Conservation (phyloP, 306 rosid genomes). For the Lagenaria siceraria region DNA sequence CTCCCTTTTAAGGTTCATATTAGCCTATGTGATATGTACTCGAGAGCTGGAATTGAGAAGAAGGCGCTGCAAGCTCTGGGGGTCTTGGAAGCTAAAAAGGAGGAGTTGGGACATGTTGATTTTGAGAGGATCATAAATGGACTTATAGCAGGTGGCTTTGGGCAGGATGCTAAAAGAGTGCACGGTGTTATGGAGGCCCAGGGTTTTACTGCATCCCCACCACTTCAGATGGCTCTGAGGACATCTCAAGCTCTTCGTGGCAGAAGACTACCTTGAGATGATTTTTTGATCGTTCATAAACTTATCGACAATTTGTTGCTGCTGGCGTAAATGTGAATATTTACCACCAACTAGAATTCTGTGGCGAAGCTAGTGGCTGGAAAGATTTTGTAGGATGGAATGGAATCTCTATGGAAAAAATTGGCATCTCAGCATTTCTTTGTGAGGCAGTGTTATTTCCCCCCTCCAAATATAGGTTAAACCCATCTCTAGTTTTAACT, state of each 20-base stretch:
- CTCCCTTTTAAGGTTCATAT: conserved; percentile 69
- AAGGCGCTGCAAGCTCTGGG: conserved; percentile 73
- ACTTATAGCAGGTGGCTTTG: conserved; percentile 52
- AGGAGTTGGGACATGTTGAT: conserved; percentile 34
- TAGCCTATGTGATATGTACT: conserved; percentile 76
- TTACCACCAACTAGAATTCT: background rate
- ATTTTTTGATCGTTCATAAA: background rate
- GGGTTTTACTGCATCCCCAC: conserved; percentile 34
- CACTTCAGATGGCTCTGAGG: conserved; percentile 11
- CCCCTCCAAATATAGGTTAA: background rate
- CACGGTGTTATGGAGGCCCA: conserved; percentile 41
- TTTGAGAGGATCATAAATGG: conserved; percentile 46
- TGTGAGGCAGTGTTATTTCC: background rate
- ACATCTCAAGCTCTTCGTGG: conserved; percentile 6
- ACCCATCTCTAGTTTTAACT: background rate
- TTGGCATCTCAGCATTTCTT: conserved; percentile 5
- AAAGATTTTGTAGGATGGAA: background rate
- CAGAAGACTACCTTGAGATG: conserved; percentile 22
- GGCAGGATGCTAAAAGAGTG: conserved; percentile 48
- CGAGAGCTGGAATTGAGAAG: conserved; percentile 54
- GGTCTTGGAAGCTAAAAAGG: conserved; percentile 54
- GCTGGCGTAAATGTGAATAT: background rate
- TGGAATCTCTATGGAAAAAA: background rate
- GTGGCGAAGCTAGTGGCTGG: background rate
- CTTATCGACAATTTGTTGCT: background rate